A percentile compares a stretch with the other conserved stretches of the same genome.
Conservation (phyloP, 2,329 filamentous ascomycete genomes). For the Colletotrichum somersetense region DNA sequence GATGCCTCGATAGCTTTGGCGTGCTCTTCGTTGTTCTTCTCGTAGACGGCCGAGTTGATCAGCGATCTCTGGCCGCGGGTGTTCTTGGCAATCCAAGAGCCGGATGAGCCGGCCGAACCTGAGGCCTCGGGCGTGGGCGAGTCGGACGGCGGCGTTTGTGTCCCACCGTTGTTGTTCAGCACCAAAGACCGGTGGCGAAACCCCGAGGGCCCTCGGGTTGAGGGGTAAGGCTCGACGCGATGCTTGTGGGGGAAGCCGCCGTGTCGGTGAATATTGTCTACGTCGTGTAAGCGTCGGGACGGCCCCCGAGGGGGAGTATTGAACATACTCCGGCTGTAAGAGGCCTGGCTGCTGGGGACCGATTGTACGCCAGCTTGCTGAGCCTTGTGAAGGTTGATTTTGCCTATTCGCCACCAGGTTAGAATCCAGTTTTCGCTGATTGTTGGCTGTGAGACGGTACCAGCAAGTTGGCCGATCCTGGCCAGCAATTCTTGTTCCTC, state of each 20-base stretch:
- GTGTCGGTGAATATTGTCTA: constrained; percentile 52
- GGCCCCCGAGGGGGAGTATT: not conserved
- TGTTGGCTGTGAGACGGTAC: constrained; percentile 47
- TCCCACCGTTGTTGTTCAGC: constrained; percentile 68
- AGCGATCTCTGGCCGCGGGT: constrained; percentile 84
- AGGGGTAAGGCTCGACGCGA: constrained; percentile 50
- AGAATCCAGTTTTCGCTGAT: constrained; percentile 40
- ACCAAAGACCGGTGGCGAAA: constrained; percentile 68
- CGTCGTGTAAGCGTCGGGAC: constrained; percentile 21
- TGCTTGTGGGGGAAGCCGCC: constrained; percentile 44
- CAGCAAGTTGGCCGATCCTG: constrained; percentile 65
- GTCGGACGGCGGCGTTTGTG: constrained; percentile 46
- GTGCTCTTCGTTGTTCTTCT: constrained; percentile 77
- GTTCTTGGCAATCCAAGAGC: constrained; percentile 74
- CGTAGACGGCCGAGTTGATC: constrained; percentile 84
- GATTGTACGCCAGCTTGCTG: constrained; percentile 62
- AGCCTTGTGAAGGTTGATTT: constrained; percentile 85
- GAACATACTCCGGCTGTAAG: constrained; percentile 52
- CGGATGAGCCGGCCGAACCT: constrained; percentile 52
- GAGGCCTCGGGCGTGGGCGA: constrained; percentile 44
- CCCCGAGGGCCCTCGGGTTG: constrained; percentile 43
- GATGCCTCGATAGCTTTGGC: constrained; percentile 80
- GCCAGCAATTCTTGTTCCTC: constrained; percentile 67
- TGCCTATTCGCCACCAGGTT: constrained; percentile 62
- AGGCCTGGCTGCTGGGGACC: constrained; percentile 46